These are phyloP conservation scores for Chlorella sp. DNA, from an alignment of 139 green algal species.

Conservation along the genomic window DNA sequence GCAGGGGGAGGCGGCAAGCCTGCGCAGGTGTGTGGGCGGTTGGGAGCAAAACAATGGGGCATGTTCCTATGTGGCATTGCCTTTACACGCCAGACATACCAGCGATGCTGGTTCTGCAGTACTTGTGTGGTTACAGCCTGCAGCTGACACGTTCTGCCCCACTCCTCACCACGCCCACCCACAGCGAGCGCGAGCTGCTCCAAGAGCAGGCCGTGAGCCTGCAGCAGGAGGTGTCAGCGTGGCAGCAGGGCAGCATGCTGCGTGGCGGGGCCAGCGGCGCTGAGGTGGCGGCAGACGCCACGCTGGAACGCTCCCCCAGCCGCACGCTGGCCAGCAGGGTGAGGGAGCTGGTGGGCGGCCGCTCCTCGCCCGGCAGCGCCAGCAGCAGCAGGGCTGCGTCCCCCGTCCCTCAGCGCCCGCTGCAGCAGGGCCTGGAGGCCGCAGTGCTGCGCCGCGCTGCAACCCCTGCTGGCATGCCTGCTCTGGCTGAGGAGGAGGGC, in stretches of 20 bases:
- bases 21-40: neutral
- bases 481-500: neutral
- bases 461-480: neutral
- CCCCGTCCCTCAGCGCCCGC: neutral
- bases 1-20: neutral
- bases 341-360: slow-evolving; percentile 1
- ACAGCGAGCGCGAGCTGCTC: neutral
- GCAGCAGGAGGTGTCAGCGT: slow-evolving; percentile 22
- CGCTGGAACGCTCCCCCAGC: neutral
- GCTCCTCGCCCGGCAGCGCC: neutral
- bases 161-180: too few species aligned
- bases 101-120: too few species aligned
- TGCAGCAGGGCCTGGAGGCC: neutral
- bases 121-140: too few species aligned
- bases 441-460: too few species aligned
- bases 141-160: too few species aligned
- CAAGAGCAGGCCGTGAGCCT: slow-evolving; percentile 30
- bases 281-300: neutral
- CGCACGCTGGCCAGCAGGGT: slow-evolving; percentile 1
- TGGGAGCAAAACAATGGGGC: too few species aligned
- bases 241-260: slow-evolving; percentile 11
- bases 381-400: neutral
- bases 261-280: neutral
- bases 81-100: too few species aligned
- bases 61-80: too few species aligned